These are phyloP conservation scores for Leccinum pachyderme DNA, from an alignment of 1,284 basidiomycete genomes.

Conservation along the genomic window DNA sequence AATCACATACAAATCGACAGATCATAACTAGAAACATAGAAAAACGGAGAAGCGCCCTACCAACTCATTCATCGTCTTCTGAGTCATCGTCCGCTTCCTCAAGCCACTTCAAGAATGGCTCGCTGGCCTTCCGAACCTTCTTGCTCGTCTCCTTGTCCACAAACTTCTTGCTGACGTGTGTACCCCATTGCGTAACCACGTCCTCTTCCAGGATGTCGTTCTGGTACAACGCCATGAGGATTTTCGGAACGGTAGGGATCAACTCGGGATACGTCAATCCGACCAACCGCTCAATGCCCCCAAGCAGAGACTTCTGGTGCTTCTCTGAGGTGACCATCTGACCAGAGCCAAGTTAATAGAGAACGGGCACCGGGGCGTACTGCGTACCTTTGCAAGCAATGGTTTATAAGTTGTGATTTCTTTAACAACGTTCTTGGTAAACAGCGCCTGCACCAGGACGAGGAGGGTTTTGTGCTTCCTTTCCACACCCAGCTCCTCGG, in stretches of 20 bases:
- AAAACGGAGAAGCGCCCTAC: background rate
- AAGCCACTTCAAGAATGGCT: conserved; percentile 88
- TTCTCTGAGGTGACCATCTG: conserved; percentile 84
- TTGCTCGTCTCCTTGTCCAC: conserved; percentile 95
- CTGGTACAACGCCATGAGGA: conserved; percentile 95
- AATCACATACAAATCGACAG: conserved; percentile 10
- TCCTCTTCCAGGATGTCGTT: conserved; percentile 92
- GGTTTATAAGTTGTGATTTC: conserved; percentile 76
- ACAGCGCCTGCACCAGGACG: conserved; percentile 85
- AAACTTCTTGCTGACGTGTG: conserved; percentile 97
- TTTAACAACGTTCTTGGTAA: conserved; percentile 72
- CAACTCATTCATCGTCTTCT: conserved; percentile 12
- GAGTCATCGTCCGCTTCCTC: conserved; percentile 52
- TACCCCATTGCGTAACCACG: conserved; percentile 90
- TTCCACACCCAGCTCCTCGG: conserved; percentile 89
- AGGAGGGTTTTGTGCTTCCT: conserved; percentile 95
- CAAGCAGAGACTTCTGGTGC: conserved; percentile 92
- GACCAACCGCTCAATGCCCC: conserved; percentile 83
- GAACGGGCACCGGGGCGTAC: background rate
- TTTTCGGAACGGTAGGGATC: conserved; percentile 75
- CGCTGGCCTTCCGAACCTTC: conserved; percentile 93
- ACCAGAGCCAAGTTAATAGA: conserved; percentile 7
- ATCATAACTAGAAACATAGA: conserved; percentile 9
- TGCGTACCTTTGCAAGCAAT: conserved; percentile 78
- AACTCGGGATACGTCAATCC: conserved; percentile 71